These are phyloP conservation scores for Populus alba DNA, from an alignment of 345 rosid species.

Conservation along the genomic window DNA sequence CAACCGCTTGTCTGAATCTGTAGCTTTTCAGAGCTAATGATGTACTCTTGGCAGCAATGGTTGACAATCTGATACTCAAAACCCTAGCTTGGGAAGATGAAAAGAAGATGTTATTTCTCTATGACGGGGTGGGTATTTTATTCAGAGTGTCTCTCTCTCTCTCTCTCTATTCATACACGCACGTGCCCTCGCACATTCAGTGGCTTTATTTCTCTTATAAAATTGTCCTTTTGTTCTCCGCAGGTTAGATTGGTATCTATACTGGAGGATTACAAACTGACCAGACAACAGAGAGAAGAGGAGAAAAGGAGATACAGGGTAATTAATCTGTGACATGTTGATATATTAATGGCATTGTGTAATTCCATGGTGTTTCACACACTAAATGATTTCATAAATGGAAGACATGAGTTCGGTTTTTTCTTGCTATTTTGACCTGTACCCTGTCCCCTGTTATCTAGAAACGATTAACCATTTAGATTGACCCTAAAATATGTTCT, in stretches of 20 bases:
- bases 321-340: constrained; percentile 10
- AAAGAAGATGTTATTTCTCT: constrained; percentile 57
- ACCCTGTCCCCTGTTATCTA: neutral
- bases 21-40: constrained; percentile 11
- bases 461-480: neutral
- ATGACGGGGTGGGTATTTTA: constrained; percentile 73
- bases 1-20: constrained; percentile 1
- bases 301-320: constrained; percentile 89
- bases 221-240: constrained; percentile 5
- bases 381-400: neutral
- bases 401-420: neutral
- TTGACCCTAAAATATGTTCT: neutral
- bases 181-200: too few species aligned
- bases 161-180: neutral
- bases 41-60: constrained; percentile 55
- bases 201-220: neutral
- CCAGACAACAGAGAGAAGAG: constrained; percentile 79
- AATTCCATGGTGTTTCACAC: neutral
- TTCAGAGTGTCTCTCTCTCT: neutral
- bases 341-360: neutral
- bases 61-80: constrained; percentile 74
- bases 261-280: constrained; percentile 80
- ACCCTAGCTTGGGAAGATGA: constrained; percentile 82
- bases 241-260: constrained; percentile 78
- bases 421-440: neutral